Conservation (phyloP, 148 eudicot genomes). For the Gaultheria prostrata region DNA sequence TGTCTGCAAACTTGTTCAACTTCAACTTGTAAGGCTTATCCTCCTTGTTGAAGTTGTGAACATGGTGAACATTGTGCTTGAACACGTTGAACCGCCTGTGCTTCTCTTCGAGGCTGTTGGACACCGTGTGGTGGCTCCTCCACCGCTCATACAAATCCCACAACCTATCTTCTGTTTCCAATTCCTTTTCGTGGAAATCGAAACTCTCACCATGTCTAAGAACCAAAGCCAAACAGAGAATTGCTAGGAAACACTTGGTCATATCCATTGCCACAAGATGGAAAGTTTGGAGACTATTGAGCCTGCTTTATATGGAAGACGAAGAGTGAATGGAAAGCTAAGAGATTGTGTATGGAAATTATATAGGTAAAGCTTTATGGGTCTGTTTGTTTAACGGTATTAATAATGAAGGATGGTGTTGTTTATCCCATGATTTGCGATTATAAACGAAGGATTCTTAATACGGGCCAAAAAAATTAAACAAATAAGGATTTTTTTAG, state of each 20-base stretch:
- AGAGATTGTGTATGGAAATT: slow-evolving; percentile 15
- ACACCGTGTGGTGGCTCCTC: slow-evolving; percentile 90
- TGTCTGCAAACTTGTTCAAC: slow-evolving; percentile 83
- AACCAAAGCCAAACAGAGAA: slow-evolving; percentile 44
- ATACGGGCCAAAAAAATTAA: neutral
- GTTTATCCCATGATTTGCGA: too few relatives aligned
- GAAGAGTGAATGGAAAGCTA: slow-evolving; percentile 12
- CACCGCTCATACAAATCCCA: slow-evolving; percentile 92
- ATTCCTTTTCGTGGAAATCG: slow-evolving; percentile 67
- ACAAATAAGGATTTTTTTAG: slow-evolving; percentile 2
- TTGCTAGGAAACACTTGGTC: slow-evolving; percentile 37
- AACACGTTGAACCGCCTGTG: slow-evolving; percentile 81
- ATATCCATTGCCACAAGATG: slow-evolving; percentile 33
- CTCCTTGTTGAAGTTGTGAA: slow-evolving; percentile 60
- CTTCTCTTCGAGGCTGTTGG: slow-evolving; percentile 66
- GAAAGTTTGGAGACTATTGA: neutral
- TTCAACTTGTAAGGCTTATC: slow-evolving; percentile 85
- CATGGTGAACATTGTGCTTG: slow-evolving; percentile 69
- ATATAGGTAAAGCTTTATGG: slow-evolving; percentile 6
- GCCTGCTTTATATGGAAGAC: slow-evolving; percentile 25
- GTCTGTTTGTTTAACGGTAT: neutral
- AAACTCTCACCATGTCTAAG: slow-evolving; percentile 43
- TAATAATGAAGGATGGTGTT: neutral
- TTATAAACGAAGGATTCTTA: too few relatives aligned
- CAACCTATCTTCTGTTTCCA: slow-evolving; percentile 71